Percentiles rank a stretch among this genome's conserved stretches.
Evolutionary conservation across 2,329 filamentous ascomycete species (phyloP).

Genomic region (Hypoxylon sp.): DNA sequence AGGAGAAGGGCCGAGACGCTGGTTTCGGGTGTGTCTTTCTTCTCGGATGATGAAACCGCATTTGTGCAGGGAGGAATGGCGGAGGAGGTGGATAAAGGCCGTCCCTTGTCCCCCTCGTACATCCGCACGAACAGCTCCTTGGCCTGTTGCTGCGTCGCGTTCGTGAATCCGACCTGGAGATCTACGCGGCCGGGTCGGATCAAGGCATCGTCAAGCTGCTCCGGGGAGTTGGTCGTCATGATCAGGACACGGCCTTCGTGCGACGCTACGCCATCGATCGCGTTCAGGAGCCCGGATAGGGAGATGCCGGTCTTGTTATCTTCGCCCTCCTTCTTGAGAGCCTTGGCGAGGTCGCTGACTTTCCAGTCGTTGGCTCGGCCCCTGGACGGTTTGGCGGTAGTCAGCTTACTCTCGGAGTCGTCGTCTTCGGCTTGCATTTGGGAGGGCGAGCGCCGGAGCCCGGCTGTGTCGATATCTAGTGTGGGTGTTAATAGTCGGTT

Average conservation of each 20-base stretch:
- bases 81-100: background rate
- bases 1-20: background rate
- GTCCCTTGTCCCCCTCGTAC: slow-evolving; percentile 62
- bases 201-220: slow-evolving; percentile 80
- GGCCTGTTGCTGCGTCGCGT: slow-evolving; percentile 68
- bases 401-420: slow-evolving; percentile 26
- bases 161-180: slow-evolving; percentile 74
- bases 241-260: slow-evolving; percentile 84
- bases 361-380: slow-evolving; percentile 53
- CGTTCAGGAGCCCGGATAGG: slow-evolving; percentile 84
- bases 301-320: slow-evolving; percentile 70
- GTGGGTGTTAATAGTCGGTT: background rate
- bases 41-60: slow-evolving; percentile 33
- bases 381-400: background rate
- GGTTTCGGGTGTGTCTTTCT: slow-evolving; percentile 25
- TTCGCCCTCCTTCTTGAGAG: slow-evolving; percentile 60
- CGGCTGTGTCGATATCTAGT: slow-evolving; percentile 75
- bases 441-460: slow-evolving; percentile 63
- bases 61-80: background rate
- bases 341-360: slow-evolving; percentile 61
- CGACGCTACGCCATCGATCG: slow-evolving; percentile 85
- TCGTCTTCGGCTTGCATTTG: slow-evolving; percentile 18
- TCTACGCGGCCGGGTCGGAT: slow-evolving; percentile 82
- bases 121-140: slow-evolving; percentile 72
- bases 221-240: slow-evolving; percentile 85